Conservation (phyloP, 2,329 filamentous ascomycete species). For the Thermoascus crustaceus region DNA sequence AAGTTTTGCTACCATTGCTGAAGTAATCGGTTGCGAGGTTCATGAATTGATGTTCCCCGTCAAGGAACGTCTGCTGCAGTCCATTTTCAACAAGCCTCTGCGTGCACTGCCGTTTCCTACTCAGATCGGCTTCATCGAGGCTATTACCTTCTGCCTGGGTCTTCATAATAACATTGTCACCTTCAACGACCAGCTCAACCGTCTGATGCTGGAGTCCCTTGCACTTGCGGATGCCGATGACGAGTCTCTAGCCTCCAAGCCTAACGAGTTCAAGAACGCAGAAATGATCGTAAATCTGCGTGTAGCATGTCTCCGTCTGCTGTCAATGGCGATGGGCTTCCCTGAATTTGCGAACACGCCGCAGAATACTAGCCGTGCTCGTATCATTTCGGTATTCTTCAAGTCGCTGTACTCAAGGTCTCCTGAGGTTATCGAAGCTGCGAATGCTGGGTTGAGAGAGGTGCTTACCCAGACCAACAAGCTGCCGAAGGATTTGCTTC, state of each 20-base stretch:
- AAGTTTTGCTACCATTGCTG: conserved; percentile 71
- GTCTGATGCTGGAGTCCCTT: conserved; percentile 85
- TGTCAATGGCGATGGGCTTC: conserved; percentile 89
- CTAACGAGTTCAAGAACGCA: conserved; percentile 87
- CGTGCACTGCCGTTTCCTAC: conserved; percentile 86
- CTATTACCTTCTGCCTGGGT: conserved; percentile 88
- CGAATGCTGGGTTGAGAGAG: conserved; percentile 80
- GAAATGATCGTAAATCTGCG: conserved; percentile 86
- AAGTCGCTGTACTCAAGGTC: conserved; percentile 93
- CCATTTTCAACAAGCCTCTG: conserved; percentile 91
- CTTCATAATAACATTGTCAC: conserved; percentile 81
- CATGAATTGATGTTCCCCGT: conserved; percentile 84
- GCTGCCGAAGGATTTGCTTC: conserved; percentile 86
- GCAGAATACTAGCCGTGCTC: conserved; percentile 53
- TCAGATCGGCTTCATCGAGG: conserved; percentile 97
- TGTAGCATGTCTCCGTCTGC: conserved; percentile 84
- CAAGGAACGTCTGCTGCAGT: conserved; percentile 78
- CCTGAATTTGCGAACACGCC: conserved; percentile 78
- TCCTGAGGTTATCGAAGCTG: conserved; percentile 83
- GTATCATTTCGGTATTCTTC: conserved; percentile 93
- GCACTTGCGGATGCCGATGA: conserved; percentile 92
- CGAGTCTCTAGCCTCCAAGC: conserved; percentile 85
- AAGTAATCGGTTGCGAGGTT: conserved; percentile 67
- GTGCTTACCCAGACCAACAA: conserved; percentile 85
- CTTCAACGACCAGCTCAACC: conserved; percentile 85